These are phyloP conservation scores for Peribolospora baueri DNA, from an alignment of 768 basidiomycete genomes.

Conservation along the genomic window DNA sequence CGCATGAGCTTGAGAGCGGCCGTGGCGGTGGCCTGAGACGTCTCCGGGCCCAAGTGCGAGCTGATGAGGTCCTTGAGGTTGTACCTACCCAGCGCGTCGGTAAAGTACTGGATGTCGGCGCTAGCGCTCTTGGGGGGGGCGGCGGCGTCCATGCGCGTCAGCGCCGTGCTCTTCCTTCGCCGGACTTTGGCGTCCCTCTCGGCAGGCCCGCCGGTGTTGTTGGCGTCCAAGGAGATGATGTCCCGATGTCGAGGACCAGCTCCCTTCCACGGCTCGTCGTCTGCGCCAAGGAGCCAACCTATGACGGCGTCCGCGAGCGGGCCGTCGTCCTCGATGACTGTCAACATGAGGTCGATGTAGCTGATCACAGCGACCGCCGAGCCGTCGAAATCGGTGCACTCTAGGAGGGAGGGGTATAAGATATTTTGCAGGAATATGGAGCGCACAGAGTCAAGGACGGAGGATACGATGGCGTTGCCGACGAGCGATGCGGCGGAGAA, in stretches of 20 bases:
- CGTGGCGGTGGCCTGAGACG: constrained; percentile 36
- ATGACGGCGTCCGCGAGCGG: constrained; percentile 46
- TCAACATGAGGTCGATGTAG: constrained; percentile 71
- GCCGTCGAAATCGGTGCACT: constrained; percentile 80
- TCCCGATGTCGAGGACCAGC: neutral
- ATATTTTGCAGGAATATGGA: constrained; percentile 78
- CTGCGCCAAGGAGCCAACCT: constrained; percentile 59
- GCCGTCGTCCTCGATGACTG: constrained; percentile 38
- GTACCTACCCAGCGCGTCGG: constrained; percentile 52
- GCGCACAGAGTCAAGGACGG: constrained; percentile 58
- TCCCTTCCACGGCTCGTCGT: constrained; percentile 25
- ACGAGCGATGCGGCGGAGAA: constrained; percentile 28
- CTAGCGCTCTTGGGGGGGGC: constrained; percentile 34
- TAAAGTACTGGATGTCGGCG: constrained; percentile 43
- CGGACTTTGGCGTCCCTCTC: constrained; percentile 9
- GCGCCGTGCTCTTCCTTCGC: constrained; percentile 61
- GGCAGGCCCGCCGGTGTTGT: neutral
- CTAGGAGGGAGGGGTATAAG: constrained; percentile 71
- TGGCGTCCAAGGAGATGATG: constrained; percentile 3
- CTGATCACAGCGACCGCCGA: constrained; percentile 88
- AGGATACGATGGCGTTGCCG: constrained; percentile 55
- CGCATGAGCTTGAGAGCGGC: constrained; percentile 61
- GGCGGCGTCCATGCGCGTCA: constrained; percentile 70
- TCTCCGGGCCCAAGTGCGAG: constrained; percentile 44
- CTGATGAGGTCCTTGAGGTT: constrained; percentile 71